Percentiles rank a stretch among this genome's conserved stretches.
phyloP scores from a whole-genome alignment of 495 filamentous ascomycete genomes.

The Podospora comata region DNA sequence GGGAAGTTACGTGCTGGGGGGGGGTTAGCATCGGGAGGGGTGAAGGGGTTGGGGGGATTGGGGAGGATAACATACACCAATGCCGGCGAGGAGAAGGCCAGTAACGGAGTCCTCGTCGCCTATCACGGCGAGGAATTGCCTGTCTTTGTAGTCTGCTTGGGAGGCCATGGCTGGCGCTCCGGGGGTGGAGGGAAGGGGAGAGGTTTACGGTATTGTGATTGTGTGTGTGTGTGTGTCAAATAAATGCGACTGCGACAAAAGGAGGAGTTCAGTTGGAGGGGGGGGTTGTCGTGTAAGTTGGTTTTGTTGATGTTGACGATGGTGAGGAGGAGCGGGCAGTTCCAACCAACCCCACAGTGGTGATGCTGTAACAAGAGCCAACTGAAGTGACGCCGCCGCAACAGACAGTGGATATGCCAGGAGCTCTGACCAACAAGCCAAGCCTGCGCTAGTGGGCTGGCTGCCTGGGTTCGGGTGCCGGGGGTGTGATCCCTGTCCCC shows the following conservation, averaged over 20 bases:
- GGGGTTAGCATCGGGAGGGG: neutral
- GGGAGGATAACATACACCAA: constrained; percentile 65
- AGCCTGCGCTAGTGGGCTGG: neutral
- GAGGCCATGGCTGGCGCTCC: constrained; percentile 44
- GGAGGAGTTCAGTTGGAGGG: too few relatives aligned
- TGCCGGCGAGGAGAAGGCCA: constrained; percentile 86
- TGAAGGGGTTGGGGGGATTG: neutral
- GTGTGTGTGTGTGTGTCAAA: neutral
- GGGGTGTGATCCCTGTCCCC: neutral
- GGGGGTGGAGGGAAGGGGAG: neutral
- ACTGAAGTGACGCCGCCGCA: neutral
- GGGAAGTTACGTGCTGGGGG: constrained; percentile 39
- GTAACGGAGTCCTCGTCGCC: constrained; percentile 98
- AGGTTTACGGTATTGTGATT: neutral
- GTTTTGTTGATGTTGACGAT: neutral
- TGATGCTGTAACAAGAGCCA: neutral
- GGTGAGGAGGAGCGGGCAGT: neutral
- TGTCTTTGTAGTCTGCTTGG: constrained; percentile 71
- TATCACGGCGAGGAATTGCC: constrained; percentile 95
- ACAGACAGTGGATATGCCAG: neutral
- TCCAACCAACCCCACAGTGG: neutral
- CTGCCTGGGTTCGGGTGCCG: neutral
- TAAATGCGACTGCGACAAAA: neutral
- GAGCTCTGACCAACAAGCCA: constrained; percentile 18
- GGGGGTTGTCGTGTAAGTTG: neutral